Conservation (phyloP, 495 filamentous ascomycete species). For the Daldinia caldariorum region DNA sequence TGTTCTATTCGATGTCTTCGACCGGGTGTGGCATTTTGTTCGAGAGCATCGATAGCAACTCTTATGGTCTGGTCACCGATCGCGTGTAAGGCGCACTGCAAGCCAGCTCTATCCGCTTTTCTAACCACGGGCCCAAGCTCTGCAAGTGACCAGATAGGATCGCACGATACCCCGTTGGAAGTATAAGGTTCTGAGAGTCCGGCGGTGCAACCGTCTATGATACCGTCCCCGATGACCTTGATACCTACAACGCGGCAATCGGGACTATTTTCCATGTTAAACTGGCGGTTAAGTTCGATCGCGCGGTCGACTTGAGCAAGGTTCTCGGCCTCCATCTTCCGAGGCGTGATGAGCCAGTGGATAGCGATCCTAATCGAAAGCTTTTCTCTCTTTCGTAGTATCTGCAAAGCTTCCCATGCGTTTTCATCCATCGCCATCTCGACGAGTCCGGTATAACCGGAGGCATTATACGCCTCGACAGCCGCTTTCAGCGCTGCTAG, state of each 20-base stretch:
- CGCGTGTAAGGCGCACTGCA: conserved; percentile 73
- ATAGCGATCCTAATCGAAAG: conserved; percentile 67
- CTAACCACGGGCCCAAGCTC: conserved; percentile 65
- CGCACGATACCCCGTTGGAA: conserved; percentile 55
- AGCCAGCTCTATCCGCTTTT: conserved; percentile 61
- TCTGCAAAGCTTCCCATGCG: conserved; percentile 65
- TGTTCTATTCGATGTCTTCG: conserved; percentile 70
- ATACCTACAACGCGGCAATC: conserved; percentile 70
- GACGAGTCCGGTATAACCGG: conserved; percentile 70
- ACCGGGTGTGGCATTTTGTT: conserved; percentile 54
- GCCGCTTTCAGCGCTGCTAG: conserved; percentile 60
- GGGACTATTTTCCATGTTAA: conserved; percentile 58
- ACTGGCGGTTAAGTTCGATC: conserved; percentile 61
- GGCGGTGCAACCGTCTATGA: conserved; percentile 74
- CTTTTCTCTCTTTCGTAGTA: conserved; percentile 52
- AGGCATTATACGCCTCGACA: conserved; percentile 60
- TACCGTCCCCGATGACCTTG: conserved; percentile 75
- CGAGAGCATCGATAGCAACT: conserved; percentile 65
- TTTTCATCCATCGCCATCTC: conserved; percentile 78
- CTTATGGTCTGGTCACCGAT: conserved; percentile 69
- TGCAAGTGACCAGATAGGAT: conserved; percentile 65
- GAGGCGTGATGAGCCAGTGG: conserved; percentile 69
- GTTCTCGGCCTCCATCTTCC: conserved; percentile 53
- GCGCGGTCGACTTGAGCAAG: conserved; percentile 67
- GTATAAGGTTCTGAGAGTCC: conserved; percentile 69